Evolutionary conservation across 148 eudicot genomes (phyloP).

Genomic region (Amaranthus palmeri): DNA sequence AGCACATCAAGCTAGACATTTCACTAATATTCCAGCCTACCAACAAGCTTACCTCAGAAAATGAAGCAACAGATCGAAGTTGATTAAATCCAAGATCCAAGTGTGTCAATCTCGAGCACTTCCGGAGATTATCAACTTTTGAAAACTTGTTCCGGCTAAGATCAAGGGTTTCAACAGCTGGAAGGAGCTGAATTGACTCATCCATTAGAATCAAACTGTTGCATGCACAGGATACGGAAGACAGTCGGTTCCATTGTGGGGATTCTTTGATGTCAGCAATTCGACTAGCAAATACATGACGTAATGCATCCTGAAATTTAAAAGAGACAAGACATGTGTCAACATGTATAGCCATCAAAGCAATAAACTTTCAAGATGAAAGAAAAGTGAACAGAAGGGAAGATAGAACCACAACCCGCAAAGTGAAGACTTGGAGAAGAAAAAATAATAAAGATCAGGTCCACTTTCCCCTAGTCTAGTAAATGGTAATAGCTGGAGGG

Average conservation of each 20-base stretch:
- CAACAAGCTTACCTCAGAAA: slow-evolving; percentile 55
- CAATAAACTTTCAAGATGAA: not conserved
- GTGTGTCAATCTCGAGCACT: slow-evolving; percentile 68
- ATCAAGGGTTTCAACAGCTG: slow-evolving; percentile 87
- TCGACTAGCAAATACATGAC: slow-evolving; percentile 92
- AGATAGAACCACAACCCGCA: not conserved
- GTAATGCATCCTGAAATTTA: slow-evolving; percentile 71
- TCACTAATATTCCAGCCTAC: not conserved
- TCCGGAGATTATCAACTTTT: slow-evolving; percentile 79
- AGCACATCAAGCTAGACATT: not conserved
- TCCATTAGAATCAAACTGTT: slow-evolving; percentile 89
- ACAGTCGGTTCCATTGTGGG: slow-evolving; percentile 81
- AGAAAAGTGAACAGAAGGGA: not conserved
- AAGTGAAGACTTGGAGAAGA: not conserved
- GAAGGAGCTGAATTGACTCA: slow-evolving; percentile 87
- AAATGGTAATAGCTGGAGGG: not conserved
- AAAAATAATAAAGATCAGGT: not conserved
- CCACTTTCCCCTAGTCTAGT: not conserved
- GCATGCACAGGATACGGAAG: slow-evolving; percentile 86
- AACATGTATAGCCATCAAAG: not conserved
- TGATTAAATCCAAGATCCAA: slow-evolving; percentile 95
- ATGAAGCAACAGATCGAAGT: slow-evolving; percentile 64
- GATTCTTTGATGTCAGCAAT: slow-evolving; percentile 85
- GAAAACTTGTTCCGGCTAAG: slow-evolving; percentile 91
- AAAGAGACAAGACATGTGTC: slow-evolving; percentile 10